Conservation (phyloP, 2,329 filamentous ascomycete genomes). For the Stenocarpella maydis region DNA sequence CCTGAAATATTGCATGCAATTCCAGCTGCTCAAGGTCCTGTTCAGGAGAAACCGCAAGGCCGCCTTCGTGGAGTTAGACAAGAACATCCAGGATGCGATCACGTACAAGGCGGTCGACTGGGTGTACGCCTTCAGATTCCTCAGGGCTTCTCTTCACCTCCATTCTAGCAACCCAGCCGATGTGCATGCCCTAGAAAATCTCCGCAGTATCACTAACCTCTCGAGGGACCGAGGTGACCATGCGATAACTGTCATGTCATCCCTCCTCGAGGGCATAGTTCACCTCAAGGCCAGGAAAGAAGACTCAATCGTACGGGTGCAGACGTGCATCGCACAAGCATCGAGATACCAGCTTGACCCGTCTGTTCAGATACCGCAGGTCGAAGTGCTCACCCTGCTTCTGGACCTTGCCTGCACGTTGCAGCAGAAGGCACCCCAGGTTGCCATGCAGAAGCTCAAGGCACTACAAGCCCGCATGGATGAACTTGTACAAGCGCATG, state of each 20-base stretch:
- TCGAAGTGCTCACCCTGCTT: conserved; percentile 71
- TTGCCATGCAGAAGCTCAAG: conserved; percentile 66
- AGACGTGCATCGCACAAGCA: conserved; percentile 77
- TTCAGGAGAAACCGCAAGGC: conserved; percentile 77
- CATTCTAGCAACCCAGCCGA: conserved; percentile 69
- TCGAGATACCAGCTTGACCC: conserved; percentile 75
- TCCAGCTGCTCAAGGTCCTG: conserved; percentile 73
- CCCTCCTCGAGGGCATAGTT: conserved; percentile 73
- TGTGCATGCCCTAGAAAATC: conserved; percentile 70
- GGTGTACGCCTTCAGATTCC: conserved; percentile 79
- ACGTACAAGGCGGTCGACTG: conserved; percentile 74
- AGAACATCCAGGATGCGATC: conserved; percentile 72
- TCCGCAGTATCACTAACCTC: conserved; percentile 68
- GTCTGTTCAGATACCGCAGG: conserved; percentile 69
- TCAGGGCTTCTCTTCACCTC: conserved; percentile 75
- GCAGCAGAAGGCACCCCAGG: conserved; percentile 66
- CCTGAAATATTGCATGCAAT: conserved; percentile 80
- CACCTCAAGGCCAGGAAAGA: conserved; percentile 70
- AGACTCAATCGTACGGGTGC: conserved; percentile 74
- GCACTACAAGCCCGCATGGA: conserved; percentile 70
- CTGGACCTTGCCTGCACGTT: conserved; percentile 76
- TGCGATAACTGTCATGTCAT: conserved; percentile 71
- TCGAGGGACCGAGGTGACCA: conserved; percentile 69
- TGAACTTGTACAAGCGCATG: conserved; percentile 53
- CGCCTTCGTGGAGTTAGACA: conserved; percentile 75